Evolutionary conservation across 306 rosid genomes (phyloP).

Genomic region (Mucuna pruriens): DNA sequence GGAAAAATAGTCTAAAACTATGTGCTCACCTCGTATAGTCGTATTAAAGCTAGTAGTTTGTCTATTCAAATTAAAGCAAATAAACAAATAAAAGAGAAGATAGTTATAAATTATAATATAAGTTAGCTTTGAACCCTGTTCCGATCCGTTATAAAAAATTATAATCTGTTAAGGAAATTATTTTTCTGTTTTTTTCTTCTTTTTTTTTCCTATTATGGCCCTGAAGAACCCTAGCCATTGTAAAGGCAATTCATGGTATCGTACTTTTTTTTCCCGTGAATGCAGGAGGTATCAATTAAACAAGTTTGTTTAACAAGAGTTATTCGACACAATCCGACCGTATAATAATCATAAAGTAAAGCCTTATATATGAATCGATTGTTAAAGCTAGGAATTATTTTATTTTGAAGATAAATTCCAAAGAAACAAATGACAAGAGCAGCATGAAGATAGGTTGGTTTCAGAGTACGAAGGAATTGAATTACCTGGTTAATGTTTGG

Average conservation of each 20-base stretch:
- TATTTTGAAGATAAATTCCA: not conserved
- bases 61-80: not conserved
- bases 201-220: not conserved
- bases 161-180: no score
- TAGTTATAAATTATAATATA: not conserved
- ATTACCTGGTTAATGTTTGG: conserved; percentile 29
- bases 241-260: not conserved
- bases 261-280: not conserved
- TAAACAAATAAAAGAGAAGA: not conserved
- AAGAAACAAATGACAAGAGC: not conserved
- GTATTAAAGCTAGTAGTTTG: not conserved
- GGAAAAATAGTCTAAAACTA: not conserved
- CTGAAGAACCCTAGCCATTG: not conserved
- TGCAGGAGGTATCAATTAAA: not conserved
- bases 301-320: not conserved
- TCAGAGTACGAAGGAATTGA: not conserved
- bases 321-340: not conserved
- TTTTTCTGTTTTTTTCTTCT: no score
- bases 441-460: not conserved
- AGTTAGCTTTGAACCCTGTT: no score
- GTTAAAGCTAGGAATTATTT: not conserved
- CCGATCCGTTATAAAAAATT: no score
- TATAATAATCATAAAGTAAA: conserved; percentile 10
- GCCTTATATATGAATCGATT: not conserved
- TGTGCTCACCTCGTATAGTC: not conserved